phyloP scores from a whole-genome alignment of 805 yeast genomes.

The Yarrowia alimentaria region DNA sequence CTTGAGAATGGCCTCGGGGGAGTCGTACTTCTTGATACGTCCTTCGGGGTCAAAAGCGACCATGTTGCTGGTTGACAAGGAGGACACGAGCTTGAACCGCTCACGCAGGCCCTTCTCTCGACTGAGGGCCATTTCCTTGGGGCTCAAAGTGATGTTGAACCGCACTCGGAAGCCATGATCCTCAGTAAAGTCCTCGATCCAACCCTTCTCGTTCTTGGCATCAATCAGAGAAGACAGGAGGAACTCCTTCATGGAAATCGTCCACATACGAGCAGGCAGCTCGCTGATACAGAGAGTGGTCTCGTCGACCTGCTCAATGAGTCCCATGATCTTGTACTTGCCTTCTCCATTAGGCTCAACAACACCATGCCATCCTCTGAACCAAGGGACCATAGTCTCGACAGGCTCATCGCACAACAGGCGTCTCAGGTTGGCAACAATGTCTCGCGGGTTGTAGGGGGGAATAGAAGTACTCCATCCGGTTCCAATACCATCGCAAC shows the following conservation, averaged over 20 bases:
- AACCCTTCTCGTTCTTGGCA: conserved; percentile 51
- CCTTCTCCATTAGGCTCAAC: conserved; percentile 61
- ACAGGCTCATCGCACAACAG: conserved; percentile 71
- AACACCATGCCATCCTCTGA: conserved; percentile 88
- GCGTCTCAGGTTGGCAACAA: conserved; percentile 68
- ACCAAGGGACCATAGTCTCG: conserved; percentile 87
- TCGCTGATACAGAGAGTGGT: conserved; percentile 86
- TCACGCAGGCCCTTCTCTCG: conserved; percentile 81
- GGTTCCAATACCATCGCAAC: conserved; percentile 97
- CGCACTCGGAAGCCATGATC: conserved; percentile 82
- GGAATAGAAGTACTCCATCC: conserved; percentile 98
- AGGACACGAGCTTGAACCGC: conserved; percentile 71
- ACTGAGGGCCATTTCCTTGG: conserved; percentile 92
- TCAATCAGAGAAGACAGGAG: conserved; percentile 60
- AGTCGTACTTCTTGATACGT: conserved; percentile 76
- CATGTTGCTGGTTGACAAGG: conserved; percentile 78
- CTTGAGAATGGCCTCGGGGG: conserved; percentile 69
- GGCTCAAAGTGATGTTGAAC: conserved; percentile 70
- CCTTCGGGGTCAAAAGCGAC: conserved; percentile 93
- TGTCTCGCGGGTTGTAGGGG: conserved; percentile 79
- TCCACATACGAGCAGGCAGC: conserved; percentile 91
- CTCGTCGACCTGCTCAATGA: conserved; percentile 75
- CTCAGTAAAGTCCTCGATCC: conserved; percentile 95
- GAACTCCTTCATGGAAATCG: conserved; percentile 82
- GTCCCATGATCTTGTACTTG: conserved; percentile 73